Base-by-base conservation (phyloP, 352 stramenopile species). In the Globisporangium orthogonon region DNA sequence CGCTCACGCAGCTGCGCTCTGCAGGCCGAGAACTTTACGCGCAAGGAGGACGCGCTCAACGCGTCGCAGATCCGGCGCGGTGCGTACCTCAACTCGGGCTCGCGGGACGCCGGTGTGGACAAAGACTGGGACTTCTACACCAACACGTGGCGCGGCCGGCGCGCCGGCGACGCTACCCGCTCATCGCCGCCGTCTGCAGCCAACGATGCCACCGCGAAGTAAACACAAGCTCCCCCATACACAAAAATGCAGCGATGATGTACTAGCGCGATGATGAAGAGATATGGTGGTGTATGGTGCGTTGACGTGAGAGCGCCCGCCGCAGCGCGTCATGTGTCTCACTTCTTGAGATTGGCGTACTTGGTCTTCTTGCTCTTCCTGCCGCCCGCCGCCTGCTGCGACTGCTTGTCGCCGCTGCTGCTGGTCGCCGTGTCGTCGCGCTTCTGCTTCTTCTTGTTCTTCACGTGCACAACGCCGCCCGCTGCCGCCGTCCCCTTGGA, bases 401-500 rank as follows among this genome's bases (percentile, higher is more conserved):
- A 63, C 61, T 84, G 66, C 62, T 70, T n/a, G n/a, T n/a, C n/a
- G 54, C 15, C 3, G 7, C 68, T 74, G 56, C 52, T 50, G 52
- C 66, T 56, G 71, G 62, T 48, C 50, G 61, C 28, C 35, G 63
- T 14, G 48, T 14, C 23, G 48, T 14, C n/a, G 46, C 66, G 66
- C 60, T 83, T 81, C 45, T 83, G 67, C 50, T 58, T 58, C 61
- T 94, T 89, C 70, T 94, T 96, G 62, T 76, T 93, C 68, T 91
- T 90, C 47, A 95, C 77, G 61, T 97, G 86, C 66, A 92, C 77
- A 66, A 83, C 69, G 63, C 91, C 77, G 69, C 75, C 67, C n/a
- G n/a, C n/a, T n/a, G n/a, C n/a, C n/a, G 57, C 69, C 76, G 28
- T 78, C 57, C 14, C 67, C 43, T 75, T 67, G 37, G 73, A 58